phyloP scores from a whole-genome alignment of 1,139 yeast genomes.

The Candida albicans region DNA sequence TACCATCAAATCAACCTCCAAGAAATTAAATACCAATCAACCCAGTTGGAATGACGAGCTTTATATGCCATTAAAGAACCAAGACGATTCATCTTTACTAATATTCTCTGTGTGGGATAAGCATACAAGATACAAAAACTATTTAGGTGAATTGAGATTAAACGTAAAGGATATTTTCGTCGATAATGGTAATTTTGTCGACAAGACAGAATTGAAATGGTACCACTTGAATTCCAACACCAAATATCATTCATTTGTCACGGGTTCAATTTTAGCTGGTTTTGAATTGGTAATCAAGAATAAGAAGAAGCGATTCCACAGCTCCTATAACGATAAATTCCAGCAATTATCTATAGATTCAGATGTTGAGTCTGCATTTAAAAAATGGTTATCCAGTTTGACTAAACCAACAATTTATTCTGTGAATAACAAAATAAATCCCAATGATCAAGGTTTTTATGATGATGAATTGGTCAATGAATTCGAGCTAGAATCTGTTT shows the following conservation, averaged over 20 bases:
- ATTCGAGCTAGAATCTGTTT: constrained; percentile 31
- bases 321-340: background rate
- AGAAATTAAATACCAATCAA: constrained; percentile 38
- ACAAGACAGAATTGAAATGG: constrained; percentile 46
- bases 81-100: constrained; percentile 33
- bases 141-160: constrained; percentile 58
- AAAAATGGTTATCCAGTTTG: constrained; percentile 32
- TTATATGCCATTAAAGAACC: constrained; percentile 29
- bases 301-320: constrained; percentile 9
- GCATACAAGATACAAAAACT: constrained; percentile 45
- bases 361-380: constrained; percentile 19
- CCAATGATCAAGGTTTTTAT: constrained; percentile 48
- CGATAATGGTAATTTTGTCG: constrained; percentile 16
- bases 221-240: constrained; percentile 49
- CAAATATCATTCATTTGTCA: constrained; percentile 48
- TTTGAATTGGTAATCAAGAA: constrained; percentile 43
- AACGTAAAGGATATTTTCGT: constrained; percentile 44
- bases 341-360: constrained; percentile 7
- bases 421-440: constrained; percentile 17
- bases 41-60: constrained; percentile 50
- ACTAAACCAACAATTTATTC: constrained; percentile 31
- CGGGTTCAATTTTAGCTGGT: constrained; percentile 57
- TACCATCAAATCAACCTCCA: constrained; percentile 28
- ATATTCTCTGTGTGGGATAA: constrained; percentile 47
- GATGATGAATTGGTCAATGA: constrained; percentile 29